phyloP scores from a whole-genome alignment of 345 rosid species.

The Turnera subulata region DNA sequence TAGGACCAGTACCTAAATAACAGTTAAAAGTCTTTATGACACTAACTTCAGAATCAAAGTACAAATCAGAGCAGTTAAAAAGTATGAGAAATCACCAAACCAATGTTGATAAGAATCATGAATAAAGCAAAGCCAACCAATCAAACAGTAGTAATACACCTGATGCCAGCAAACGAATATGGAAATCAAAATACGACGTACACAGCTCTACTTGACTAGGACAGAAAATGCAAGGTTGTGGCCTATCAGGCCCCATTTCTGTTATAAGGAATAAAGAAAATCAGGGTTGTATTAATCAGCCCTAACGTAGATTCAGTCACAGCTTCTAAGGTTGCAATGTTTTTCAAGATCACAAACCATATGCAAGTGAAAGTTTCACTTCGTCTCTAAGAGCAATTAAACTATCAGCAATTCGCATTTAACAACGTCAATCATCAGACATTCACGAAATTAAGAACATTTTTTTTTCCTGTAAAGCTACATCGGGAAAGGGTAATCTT shows the following conservation, averaged over 20 bases:
- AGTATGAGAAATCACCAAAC: neutral
- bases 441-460: neutral
- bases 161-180: neutral
- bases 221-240: no score
- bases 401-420: neutral
- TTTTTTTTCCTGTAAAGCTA: neutral
- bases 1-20: conserved; percentile 34
- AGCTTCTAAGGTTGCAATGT: no score
- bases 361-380: no score
- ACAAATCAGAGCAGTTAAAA: conserved; percentile 8
- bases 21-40: conserved; percentile 2
- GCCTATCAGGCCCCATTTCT: no score
- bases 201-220: no score
- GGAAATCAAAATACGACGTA: neutral
- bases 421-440: neutral
- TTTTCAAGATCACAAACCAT: no score
- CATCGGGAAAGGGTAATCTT: neutral
- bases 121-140: neutral
- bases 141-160: neutral
- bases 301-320: no score
- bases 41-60: neutral
- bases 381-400: no score
- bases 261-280: no score
- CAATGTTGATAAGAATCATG: neutral
- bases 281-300: no score